Evolutionary conservation across 179 eudicot genomes (phyloP), one percentile per base, ranked within the genome.

Genomic region (Actinidia arguta): DNA sequence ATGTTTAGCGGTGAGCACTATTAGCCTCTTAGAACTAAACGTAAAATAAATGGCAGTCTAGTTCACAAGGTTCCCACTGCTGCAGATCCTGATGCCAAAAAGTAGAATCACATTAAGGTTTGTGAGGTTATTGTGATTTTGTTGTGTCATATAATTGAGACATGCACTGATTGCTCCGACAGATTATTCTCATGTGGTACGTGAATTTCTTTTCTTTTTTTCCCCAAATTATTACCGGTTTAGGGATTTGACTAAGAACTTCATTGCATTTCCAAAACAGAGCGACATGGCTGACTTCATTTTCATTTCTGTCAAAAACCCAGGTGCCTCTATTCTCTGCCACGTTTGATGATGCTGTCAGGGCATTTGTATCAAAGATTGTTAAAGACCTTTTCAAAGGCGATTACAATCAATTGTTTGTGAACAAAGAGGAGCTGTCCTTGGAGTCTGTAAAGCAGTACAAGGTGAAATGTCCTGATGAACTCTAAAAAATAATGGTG

Each of bases 321-420:
- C 91, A 96, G 98, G 99, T 96, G 81, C 94, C 94, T 80, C 85
- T 96, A 13, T 96, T 96, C 87, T 96, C 98, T 22, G 99, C 99
- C 59, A 96, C 99, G n/a, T 96, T 96, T 79, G 89, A 91, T 87
- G 97, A 94, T 4, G 82, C 78, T 78, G 98, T 94, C 79, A 91
- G 83, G 88, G 82, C 84, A 56, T 94, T 96, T 83, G 93, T 91
- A 8, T 80, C 91, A 9, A 89, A 86, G 85, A 89, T 92, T 81
- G 93, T 93, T 76, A 83, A 73, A 27, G 90, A 88, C 42, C 85
- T 87, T 42, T 88, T 85, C 82, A 84, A 68, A 39, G 82, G 83
- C n/a, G 91, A 90, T 42, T 90, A 92, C 87, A 96, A 94, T 81
- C 92, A 96, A 59, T 86, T 93, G 73, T 94, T 91, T 88, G 98